Base-by-base conservation (phyloP, 208 protist genomes). In the Crithidia brevicula region DNA sequence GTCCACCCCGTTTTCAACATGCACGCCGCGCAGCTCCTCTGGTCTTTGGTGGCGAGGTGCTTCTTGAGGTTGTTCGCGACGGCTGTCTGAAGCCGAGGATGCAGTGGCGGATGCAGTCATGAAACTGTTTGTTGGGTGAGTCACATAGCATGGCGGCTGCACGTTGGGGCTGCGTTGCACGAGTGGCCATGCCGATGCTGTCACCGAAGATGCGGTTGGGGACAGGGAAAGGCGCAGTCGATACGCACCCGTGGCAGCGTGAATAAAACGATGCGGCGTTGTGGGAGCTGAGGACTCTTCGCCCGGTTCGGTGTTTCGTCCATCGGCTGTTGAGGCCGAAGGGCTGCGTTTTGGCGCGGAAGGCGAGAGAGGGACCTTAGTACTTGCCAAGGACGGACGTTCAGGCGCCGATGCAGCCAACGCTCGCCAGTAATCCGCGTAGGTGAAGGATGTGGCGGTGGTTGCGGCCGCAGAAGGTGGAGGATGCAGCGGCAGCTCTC, bases 381-480 rank as follows among this genome's bases (percentile, higher is more conserved):
- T n/a, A n/a, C n/a, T 40, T 7, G 10, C 36, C 36, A 13, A 16
- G 8, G 36, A 7, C 10, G 8, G 36, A 1, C 10, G 10, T 40
- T 13, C 36, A 13, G 56, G 4, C 9, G 34, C 4, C 16, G 46
- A 13, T 16, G 56, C 20, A 28, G 23, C 43, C 27, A 72, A 28
- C 13, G 34, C 18, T n/a, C 36, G 45, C 66, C 66, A 72, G 56
- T 63, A 72, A 18, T 63, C 47, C 4, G 46, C 46, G 47, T 72
- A 64, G 27, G 40, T 49, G 47, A 58, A 50, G 27, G 1, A 4
- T 11, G 23, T 28, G 22, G n/a, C n/a, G n/a, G 3, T 49, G 57
- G 33, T 23, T 15, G 54, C 3, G 6, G 46, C 34, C n/a, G 28
- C 22, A 4, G 30, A 16, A 13, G 16, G 11, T 25, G 31, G 45